Base-by-base conservation (phyloP, 2,329 filamentous ascomycete genomes). In the Endocalyx cinctus region DNA sequence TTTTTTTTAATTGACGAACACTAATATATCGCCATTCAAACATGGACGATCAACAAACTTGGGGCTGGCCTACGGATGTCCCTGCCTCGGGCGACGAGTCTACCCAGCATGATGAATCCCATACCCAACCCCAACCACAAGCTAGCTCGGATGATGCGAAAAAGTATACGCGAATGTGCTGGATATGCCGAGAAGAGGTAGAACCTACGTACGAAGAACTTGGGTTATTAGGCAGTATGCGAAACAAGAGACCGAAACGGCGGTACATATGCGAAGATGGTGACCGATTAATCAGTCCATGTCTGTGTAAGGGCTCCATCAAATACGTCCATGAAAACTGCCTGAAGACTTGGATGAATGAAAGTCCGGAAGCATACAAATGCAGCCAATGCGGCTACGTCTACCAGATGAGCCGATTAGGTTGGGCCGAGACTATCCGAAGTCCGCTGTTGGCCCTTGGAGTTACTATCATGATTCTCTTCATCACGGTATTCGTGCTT, bases 281-380 rank as follows among this genome's bases (percentile, higher is more conserved):
- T 25, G 50, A 42, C 15, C 47, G 87, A 31, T 69, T 98, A 17
- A 75, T 97, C 48, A 84, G 84, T 34, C 92, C 92, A 22, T 98
- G 92, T 70, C 80, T 82, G 63, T 98, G 92, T 72, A 94, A 87
- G 64, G 92, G 92, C 33, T 87, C 85, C 25, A 86, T 90, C 48
- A 86, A 86, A 64, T 96, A 94, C 61, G 88, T 97, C 16, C 92
- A 98, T 59, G 87, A 96, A 60, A 84, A 80, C 18, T 98, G 92
- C 54, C 70, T 98, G 30, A 78, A 84, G 51, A 71, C 77, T 10
- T 97, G 89, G 87, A 78, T 92, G 47, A 73, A 82, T 42, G 74
- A 85, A 52, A 71, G 66, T 19, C 74, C 84, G 36, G 87, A 89
- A 48, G 94, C 81, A 56, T 95, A 83, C 77, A 75, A 85, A 51